Base-by-base conservation (phyloP, 83 land plant genomes). In the Picea abies region DNA sequence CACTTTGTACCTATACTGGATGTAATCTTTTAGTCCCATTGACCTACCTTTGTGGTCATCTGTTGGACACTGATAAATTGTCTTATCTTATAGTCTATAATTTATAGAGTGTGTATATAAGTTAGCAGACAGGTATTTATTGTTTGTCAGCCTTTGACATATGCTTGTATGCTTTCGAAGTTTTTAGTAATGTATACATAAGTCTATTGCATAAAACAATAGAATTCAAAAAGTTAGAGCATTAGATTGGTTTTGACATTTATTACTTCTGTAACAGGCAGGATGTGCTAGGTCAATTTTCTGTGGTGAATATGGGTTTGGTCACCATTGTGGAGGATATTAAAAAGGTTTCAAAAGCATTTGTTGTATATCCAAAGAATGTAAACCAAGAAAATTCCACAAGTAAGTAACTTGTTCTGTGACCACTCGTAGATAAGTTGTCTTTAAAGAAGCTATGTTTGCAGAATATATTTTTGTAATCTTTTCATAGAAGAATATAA, bases 261-360 rank as follows among this genome's bases (percentile, higher is more conserved):
- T 60, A 60, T 29, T 60, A 56, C 73, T 26, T 60, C 47, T 10
- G 39, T 32, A 15, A 52, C 88, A 97, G 99, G 99, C 89, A 95
- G 72, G 99, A 94, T 82, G 91, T 94, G 2, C 80, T 97, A 84
- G 91, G 94, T 26, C 99, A 97, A 73, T 94, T 94, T 87, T 95
- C 98, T 1, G 94, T 97, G 92, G 99, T 97, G 60, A 97, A 93
- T 87, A 86, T 97, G 68, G 96, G 94, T 89, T 91, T 97, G 67
- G 91, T 89, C 86, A 97, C 92, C 87, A 93, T 97, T 70, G 95
- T 97, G 79, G 99, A 97, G 56, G 99, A 97, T 63, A 96, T 97
- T 44, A 96, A 94, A 82, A 97, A 94, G 52, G 97, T 96, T 47
- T 91, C 97, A 47, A 96, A 92, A 88, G 90, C 92, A 76, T 97